phyloP scores from a whole-genome alignment of 495 filamentous ascomycete species.

The Penicillium tannophilum region DNA sequence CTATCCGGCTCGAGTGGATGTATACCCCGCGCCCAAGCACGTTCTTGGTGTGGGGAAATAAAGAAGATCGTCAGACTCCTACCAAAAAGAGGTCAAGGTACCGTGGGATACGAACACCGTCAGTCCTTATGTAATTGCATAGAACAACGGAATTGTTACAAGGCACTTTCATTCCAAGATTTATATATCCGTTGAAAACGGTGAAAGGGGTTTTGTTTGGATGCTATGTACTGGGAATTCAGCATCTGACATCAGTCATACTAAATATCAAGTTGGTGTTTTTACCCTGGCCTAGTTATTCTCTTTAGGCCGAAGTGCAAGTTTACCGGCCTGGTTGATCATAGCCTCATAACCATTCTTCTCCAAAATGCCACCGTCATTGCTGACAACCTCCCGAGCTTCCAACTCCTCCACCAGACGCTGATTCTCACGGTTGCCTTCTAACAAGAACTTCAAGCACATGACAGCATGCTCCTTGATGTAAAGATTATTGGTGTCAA shows the following conservation, averaged over 20 bases:
- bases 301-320: slow-evolving; percentile 34
- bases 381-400: slow-evolving; percentile 51
- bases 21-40: neutral
- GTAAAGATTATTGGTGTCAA: slow-evolving; percentile 86
- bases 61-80: neutral
- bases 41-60: neutral
- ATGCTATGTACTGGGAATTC: too few species aligned
- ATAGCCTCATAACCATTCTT: slow-evolving; percentile 55
- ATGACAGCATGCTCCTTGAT: slow-evolving; percentile 90
- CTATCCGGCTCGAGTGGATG: neutral
- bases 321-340: slow-evolving; percentile 55
- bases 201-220: too few species aligned
- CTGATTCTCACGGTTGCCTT: slow-evolving; percentile 80
- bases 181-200: too few species aligned
- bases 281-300: neutral
- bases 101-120: neutral
- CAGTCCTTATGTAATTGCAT: too few species aligned
- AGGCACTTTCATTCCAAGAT: too few species aligned
- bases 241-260: neutral
- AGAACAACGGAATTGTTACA: too few species aligned
- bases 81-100: neutral
- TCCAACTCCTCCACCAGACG: slow-evolving; percentile 70
- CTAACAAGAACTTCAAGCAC: slow-evolving; percentile 84
- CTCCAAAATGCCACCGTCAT: slow-evolving; percentile 51
- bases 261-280: neutral